Evolutionary conservation across 2,329 filamentous ascomycete species (phyloP).

Genomic region (Cladosporium sp.): DNA sequence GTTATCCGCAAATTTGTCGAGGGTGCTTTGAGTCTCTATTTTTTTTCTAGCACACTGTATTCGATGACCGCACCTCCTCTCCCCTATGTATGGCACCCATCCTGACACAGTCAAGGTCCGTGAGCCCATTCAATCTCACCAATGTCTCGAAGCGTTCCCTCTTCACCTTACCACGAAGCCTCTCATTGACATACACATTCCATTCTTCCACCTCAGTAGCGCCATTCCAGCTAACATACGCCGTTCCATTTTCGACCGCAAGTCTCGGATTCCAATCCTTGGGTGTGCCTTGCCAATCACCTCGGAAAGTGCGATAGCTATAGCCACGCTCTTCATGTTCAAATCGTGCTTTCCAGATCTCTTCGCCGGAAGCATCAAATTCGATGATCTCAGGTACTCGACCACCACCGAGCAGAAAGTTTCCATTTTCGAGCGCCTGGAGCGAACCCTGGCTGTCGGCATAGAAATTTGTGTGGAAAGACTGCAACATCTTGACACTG

Average conservation of each 20-base stretch:
- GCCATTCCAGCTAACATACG: conserved; percentile 28
- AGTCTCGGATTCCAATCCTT: conserved; percentile 6
- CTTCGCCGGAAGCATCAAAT: conserved; percentile 13
- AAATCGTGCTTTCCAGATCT: conserved; percentile 18
- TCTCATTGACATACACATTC: conserved; percentile 20
- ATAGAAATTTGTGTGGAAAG: too few species aligned
- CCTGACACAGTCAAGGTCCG: neutral
- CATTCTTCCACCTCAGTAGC: conserved; percentile 27
- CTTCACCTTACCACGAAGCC: neutral
- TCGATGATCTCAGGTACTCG: conserved; percentile 20
- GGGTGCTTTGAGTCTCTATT: too few species aligned
- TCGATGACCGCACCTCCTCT: neutral
- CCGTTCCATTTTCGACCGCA: conserved; percentile 1
- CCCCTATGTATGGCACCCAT: conserved; percentile 1
- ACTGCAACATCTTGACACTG: too few species aligned
- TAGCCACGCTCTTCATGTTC: conserved; percentile 16
- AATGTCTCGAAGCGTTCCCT: conserved; percentile 8
- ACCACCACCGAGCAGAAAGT: conserved; percentile 23
- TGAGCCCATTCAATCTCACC: neutral
- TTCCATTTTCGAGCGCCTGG: too few species aligned
- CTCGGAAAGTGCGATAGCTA: conserved; percentile 23
- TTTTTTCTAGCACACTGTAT: neutral
- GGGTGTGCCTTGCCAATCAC: conserved; percentile 21
- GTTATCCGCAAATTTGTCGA: too few species aligned
- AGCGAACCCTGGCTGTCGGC: too few species aligned